These are phyloP conservation scores for Aspergillus floridensis DNA, from an alignment of 2,329 filamentous ascomycete genomes.

Conservation along the genomic window DNA sequence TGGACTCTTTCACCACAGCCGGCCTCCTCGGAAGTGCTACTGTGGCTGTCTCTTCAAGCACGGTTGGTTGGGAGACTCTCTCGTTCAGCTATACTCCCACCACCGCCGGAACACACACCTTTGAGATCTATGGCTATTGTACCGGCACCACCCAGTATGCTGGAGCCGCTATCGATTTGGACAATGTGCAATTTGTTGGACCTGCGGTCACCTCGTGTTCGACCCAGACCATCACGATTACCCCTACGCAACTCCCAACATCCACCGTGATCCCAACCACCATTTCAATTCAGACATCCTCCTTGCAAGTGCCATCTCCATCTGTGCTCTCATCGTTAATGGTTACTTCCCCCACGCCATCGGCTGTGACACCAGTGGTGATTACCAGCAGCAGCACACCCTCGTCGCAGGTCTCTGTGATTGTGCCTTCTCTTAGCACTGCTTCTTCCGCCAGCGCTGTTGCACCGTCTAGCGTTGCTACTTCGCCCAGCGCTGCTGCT, in stretches of 20 bases:
- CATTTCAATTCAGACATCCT: not conserved
- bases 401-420: too few relatives aligned
- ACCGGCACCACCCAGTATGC: not conserved
- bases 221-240: not conserved
- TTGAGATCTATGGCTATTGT: too few relatives aligned
- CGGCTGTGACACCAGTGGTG: too few relatives aligned
- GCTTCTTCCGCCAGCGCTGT: too few relatives aligned
- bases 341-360: not conserved
- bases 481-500: too few relatives aligned
- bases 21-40: not conserved
- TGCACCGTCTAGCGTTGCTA: too few relatives aligned
- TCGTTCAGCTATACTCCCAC: too few relatives aligned
- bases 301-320: not conserved
- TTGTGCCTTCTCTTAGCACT: too few relatives aligned
- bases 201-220: not conserved
- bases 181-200: not conserved
- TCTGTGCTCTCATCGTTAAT: not conserved
- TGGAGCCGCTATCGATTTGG: not conserved
- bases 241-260: not conserved
- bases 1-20: not conserved
- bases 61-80: not conserved
- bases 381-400: too few relatives aligned
- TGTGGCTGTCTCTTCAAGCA: not conserved
- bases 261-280: not conserved
- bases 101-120: too few relatives aligned